Evolutionary conservation across 2,329 filamentous ascomycete genomes (phyloP).

Genomic region (Lojkania enalia): DNA sequence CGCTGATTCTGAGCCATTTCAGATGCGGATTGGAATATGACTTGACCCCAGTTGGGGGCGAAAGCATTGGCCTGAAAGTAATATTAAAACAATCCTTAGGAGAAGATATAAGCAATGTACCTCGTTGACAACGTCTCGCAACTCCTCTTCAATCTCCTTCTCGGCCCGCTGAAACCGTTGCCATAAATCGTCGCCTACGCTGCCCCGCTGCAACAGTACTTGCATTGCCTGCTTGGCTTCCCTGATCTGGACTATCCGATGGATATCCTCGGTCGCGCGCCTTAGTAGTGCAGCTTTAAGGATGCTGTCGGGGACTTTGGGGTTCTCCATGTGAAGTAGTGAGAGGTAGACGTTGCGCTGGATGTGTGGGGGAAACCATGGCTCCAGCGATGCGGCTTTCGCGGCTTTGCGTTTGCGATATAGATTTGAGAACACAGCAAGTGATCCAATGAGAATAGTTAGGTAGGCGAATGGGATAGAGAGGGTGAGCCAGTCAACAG

Average conservation of each 20-base stretch:
- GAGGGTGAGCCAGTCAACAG: constrained; percentile 80
- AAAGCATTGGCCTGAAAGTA: constrained; percentile 80
- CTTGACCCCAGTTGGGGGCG: constrained; percentile 84
- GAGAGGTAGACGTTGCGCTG: constrained; percentile 95
- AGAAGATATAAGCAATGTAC: constrained; percentile 53
- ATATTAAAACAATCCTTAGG: no score
- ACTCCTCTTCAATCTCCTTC: constrained; percentile 96
- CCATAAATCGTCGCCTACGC: constrained; percentile 94
- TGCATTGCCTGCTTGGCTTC: constrained; percentile 86
- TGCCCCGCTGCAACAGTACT: constrained; percentile 81
- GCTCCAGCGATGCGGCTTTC: constrained; percentile 81
- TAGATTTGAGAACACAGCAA: constrained; percentile 88
- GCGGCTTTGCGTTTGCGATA: constrained; percentile 88
- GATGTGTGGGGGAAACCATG: constrained; percentile 91
- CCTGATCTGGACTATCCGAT: constrained; percentile 85
- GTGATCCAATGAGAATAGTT: constrained; percentile 79
- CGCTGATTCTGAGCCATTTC: constrained; percentile 87
- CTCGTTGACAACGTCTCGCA: constrained; percentile 91
- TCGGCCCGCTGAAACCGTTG: constrained; percentile 89
- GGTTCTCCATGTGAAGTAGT: constrained; percentile 78
- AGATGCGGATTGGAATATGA: constrained; percentile 96
- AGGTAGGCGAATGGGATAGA: constrained; percentile 88
- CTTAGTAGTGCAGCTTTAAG: constrained; percentile 86
- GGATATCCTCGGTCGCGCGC: constrained; percentile 89
- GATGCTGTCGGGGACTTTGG: constrained; percentile 77